Percentiles rank a stretch among this genome's conserved stretches.
Evolutionary conservation across 2,329 filamentous ascomycete species (phyloP).

Genomic region (Beauveria brongniartii): DNA sequence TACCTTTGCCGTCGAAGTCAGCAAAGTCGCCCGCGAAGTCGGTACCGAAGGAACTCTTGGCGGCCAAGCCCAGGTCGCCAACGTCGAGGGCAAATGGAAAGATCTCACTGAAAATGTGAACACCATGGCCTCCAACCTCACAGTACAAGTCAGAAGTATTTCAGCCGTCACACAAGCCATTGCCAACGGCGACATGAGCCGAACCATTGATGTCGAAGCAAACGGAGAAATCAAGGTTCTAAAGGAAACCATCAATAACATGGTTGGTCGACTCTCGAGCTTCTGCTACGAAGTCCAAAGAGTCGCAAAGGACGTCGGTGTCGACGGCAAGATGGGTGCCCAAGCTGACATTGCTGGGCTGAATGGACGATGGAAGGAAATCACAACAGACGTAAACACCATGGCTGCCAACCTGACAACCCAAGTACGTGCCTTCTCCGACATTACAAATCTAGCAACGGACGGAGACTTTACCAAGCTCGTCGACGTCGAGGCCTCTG

Average conservation of each 20-base stretch:
- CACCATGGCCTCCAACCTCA: constrained; percentile 63
- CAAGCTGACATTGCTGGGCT: constrained; percentile 92
- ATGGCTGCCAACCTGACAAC: constrained; percentile 78
- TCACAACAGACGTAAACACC: constrained; percentile 92
- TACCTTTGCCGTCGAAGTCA: constrained; percentile 94
- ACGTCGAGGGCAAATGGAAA: constrained; percentile 96
- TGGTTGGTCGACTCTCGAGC: constrained; percentile 90
- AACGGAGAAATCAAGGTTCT: constrained; percentile 90
- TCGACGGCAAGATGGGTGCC: constrained; percentile 97
- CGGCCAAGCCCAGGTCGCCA: constrained; percentile 87
- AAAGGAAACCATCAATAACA: constrained; percentile 97
- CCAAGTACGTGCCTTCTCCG: constrained; percentile 94
- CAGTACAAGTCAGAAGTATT: constrained; percentile 67
- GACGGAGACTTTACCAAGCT: constrained; percentile 96
- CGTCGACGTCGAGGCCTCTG: constrained; percentile 93
- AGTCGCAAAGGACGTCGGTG: constrained; percentile 91
- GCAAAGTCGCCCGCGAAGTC: constrained; percentile 89
- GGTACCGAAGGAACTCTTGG: constrained; percentile 92
- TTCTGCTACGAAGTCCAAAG: constrained; percentile 95
- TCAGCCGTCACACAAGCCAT: constrained; percentile 93
- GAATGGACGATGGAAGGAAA: constrained; percentile 94
- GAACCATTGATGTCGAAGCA: constrained; percentile 90
- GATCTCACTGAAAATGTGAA: constrained; percentile 89
- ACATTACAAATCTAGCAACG: constrained; percentile 96
- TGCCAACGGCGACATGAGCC: constrained; percentile 90